A percentile compares a stretch with the other conserved stretches of the same genome.
phyloP scores from a whole-genome alignment of 31 red algal species.

The Porphyra umbilicalis region DNA sequence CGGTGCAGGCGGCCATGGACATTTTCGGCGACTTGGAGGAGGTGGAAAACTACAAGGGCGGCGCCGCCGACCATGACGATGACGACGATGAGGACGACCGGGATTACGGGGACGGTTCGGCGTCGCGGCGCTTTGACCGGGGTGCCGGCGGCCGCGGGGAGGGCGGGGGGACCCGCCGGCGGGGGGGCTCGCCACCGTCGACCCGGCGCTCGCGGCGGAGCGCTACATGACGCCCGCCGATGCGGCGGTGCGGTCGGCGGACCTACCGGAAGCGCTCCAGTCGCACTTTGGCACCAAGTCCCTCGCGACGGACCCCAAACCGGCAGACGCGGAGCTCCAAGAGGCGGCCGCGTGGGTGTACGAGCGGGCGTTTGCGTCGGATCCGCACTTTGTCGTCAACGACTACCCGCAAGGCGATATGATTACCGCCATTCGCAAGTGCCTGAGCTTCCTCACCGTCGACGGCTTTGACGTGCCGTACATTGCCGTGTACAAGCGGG shows the following conservation, averaged over 20 bases:
- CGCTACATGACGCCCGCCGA: background rate
- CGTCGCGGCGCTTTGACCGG: background rate
- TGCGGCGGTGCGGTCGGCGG: background rate
- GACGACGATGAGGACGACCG: background rate
- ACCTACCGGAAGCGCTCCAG: conserved; percentile 20
- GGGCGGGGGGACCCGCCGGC: background rate
- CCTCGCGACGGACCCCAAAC: background rate
- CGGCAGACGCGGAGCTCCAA: conserved; percentile 7
- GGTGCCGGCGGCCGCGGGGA: background rate
- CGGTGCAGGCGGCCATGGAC: conserved; percentile 6
- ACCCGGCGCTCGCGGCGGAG: background rate
- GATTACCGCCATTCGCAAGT: background rate
- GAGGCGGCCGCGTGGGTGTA: conserved; percentile 27
- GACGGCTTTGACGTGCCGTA: conserved; percentile 26
- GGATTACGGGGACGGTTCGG: background rate
- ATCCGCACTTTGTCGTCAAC: background rate
- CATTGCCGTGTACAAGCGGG: conserved; percentile 18
- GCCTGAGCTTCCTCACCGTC: conserved; percentile 13
- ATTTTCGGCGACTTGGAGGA: conserved; percentile 19
- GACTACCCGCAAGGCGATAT: background rate
- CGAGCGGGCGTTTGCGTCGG: conserved; percentile 4
- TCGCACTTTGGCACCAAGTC: conserved; percentile 1
- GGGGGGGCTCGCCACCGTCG: background rate
- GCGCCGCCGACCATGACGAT: background rate
- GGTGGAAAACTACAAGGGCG: background rate